These are phyloP conservation scores for Diaporthe humulicola DNA, from an alignment of 2,329 filamentous ascomycete genomes.

Conservation along the genomic window DNA sequence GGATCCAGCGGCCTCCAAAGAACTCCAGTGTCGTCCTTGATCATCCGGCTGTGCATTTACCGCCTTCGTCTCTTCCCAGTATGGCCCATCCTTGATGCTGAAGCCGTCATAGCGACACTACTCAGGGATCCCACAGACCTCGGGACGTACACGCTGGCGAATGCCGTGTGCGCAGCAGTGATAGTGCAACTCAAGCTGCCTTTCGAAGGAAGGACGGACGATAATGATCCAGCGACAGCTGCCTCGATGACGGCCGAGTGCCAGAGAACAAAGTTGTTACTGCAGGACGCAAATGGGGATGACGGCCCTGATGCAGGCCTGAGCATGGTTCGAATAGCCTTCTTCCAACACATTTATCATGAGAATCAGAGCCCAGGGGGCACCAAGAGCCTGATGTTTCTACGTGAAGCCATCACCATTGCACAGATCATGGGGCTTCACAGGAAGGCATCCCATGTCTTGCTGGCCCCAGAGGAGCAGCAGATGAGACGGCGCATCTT, in stretches of 20 bases:
- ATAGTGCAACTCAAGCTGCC: constrained; percentile 62
- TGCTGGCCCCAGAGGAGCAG: constrained; percentile 53
- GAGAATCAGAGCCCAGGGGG: constrained; percentile 63
- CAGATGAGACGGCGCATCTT: constrained; percentile 60
- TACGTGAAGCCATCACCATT: constrained; percentile 65
- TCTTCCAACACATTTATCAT: constrained; percentile 66
- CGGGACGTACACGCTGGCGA: constrained; percentile 56
- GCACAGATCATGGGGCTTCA: constrained; percentile 64
- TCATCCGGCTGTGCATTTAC: constrained; percentile 58
- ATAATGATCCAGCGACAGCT: constrained; percentile 49
- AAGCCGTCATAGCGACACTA: constrained; percentile 55
- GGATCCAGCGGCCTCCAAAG: neutral
- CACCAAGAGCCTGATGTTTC: constrained; percentile 59
- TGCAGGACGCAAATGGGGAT: constrained; percentile 41
- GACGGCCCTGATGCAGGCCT: constrained; percentile 51
- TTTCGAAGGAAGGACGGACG: constrained; percentile 45
- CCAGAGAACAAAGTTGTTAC: constrained; percentile 46
- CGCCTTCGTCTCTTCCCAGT: constrained; percentile 64
- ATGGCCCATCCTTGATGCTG: constrained; percentile 64
- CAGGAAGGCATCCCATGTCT: constrained; percentile 55
- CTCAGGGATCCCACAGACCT: constrained; percentile 50
- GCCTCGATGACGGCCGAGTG: constrained; percentile 53
- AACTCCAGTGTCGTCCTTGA: constrained; percentile 43
- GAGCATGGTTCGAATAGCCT: constrained; percentile 59
- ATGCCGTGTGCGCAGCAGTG: constrained; percentile 61